Evolutionary conservation across 1,284 basidiomycete species (phyloP).

Genomic region (Irpex rosettiformis): DNA sequence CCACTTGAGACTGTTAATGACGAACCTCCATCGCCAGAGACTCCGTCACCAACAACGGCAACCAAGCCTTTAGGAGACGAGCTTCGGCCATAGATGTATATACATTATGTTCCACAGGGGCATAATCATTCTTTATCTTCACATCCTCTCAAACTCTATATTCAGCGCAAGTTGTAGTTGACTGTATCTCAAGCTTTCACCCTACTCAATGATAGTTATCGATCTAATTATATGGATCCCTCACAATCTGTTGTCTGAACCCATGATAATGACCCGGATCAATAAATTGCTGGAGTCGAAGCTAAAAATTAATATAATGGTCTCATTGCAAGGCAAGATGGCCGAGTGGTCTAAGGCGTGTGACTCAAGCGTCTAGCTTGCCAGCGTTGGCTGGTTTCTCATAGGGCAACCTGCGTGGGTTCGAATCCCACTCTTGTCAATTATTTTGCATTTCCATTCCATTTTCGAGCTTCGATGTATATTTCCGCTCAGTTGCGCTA

Average conservation of each 20-base stretch:
- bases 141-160: not conserved
- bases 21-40: constrained; percentile 21
- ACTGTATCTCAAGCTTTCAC: not conserved
- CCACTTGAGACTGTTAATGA: constrained; percentile 42
- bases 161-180: not conserved
- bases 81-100: constrained; percentile 15
- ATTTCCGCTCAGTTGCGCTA: no score
- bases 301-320: not conserved
- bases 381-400: not conserved
- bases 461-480: not conserved
- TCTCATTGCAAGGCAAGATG: not conserved
- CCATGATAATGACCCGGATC: no score
- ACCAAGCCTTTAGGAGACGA: constrained; percentile 35
- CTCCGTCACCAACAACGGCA: constrained; percentile 46
- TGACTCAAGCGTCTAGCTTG: constrained; percentile 4
- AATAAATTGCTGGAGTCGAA: no score
- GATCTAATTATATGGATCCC: not conserved
- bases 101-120: not conserved
- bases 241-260: no score
- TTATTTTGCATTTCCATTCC: not conserved
- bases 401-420: constrained; percentile 6
- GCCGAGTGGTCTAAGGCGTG: constrained; percentile 8
- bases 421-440: constrained; percentile 9
- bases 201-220: not conserved
- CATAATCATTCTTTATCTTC: not conserved